These are phyloP conservation scores for Glycyrrhiza uralensis DNA, from an alignment of 306 rosid genomes.

Conservation along the genomic window DNA sequence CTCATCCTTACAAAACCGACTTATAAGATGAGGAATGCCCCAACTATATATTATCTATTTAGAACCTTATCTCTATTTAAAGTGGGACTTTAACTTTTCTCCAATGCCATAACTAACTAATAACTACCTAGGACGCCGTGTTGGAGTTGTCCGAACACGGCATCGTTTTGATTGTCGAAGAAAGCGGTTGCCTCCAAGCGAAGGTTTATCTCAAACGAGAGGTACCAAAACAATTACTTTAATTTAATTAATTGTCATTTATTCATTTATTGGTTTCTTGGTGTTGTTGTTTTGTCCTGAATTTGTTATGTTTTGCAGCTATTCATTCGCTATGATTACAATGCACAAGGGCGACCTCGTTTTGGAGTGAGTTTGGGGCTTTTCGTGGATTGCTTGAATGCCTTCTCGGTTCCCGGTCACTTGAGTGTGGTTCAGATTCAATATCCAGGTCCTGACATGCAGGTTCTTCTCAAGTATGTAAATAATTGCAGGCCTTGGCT, in stretches of 20 bases:
- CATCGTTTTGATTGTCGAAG: slow-evolving; percentile 80
- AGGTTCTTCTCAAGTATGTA: slow-evolving; percentile 80
- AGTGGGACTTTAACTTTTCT: too few relatives aligned
- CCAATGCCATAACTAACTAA: background rate
- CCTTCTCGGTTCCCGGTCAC: slow-evolving; percentile 74
- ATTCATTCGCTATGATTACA: slow-evolving; percentile 70
- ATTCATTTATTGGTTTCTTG: background rate
- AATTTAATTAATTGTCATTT: background rate
- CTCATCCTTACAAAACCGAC: too few relatives aligned
- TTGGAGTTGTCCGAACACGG: slow-evolving; percentile 88
- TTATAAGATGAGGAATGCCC: too few relatives aligned
- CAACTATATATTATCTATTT: too few relatives aligned
- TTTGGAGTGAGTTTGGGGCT: slow-evolving; percentile 89
- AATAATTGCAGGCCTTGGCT: background rate
- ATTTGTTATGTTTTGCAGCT: slow-evolving; percentile 38
- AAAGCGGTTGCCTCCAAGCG: slow-evolving; percentile 85
- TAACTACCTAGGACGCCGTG: slow-evolving; percentile 57
- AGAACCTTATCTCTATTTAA: too few relatives aligned
- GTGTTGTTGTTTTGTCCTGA: background rate
- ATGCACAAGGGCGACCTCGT: slow-evolving; percentile 73
- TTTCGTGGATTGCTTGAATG: slow-evolving; percentile 79
- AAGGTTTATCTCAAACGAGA: slow-evolving; percentile 94
- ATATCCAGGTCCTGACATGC: slow-evolving; percentile 97
- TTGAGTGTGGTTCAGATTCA: slow-evolving; percentile 59
- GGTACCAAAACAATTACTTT: slow-evolving; percentile 38